A percentile compares a stretch with the other conserved stretches of the same genome.
Evolutionary conservation across 1,284 basidiomycete species (phyloP).

Genomic region (Cutaneotrichosporon cutaneum): DNA sequence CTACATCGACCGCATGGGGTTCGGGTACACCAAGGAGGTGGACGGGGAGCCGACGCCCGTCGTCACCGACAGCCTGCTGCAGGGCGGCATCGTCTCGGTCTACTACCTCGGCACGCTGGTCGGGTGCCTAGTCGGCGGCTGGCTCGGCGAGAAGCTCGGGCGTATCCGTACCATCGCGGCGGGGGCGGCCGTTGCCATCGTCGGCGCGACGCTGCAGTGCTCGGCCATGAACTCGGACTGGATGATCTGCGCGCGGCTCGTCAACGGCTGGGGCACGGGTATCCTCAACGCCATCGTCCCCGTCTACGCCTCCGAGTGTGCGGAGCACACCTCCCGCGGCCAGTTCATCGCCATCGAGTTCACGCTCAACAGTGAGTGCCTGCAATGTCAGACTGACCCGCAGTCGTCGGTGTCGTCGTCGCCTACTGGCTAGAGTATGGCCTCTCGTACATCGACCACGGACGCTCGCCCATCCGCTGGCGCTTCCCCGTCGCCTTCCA

Average conservation of each 20-base stretch:
- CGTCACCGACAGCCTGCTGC: slow-evolving; percentile 58
- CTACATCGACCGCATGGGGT: slow-evolving; percentile 31
- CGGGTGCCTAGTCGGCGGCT: slow-evolving; percentile 36
- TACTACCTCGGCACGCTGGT: slow-evolving; percentile 42
- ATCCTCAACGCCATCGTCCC: slow-evolving; percentile 62
- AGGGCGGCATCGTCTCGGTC: slow-evolving; percentile 38
- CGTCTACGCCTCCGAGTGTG: slow-evolving; percentile 43
- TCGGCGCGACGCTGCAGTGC: slow-evolving; percentile 62
- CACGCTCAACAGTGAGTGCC: slow-evolving; percentile 24
- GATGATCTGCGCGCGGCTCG: slow-evolving; percentile 62
- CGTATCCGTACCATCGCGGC: slow-evolving; percentile 62
- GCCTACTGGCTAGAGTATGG: slow-evolving; percentile 56
- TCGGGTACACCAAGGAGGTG: slow-evolving; percentile 28
- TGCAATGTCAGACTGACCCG: no score
- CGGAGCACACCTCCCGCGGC: slow-evolving; percentile 61
- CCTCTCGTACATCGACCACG: slow-evolving; percentile 55
- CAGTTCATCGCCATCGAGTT: slow-evolving; percentile 59
- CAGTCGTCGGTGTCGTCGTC: slow-evolving; percentile 62
- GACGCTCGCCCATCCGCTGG: slow-evolving; percentile 63
- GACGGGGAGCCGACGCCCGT: slow-evolving; percentile 40
- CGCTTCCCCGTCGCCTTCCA: slow-evolving; percentile 52
- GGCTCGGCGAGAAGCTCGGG: slow-evolving; percentile 41
- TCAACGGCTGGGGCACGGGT: slow-evolving; percentile 55
- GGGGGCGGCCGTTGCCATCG: slow-evolving; percentile 34
- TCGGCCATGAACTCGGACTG: slow-evolving; percentile 63